Evolutionary conservation across 441 rosid genomes (phyloP), one percentile per base, ranked within the genome.

Genomic region (Bruguiera hainesii): DNA sequence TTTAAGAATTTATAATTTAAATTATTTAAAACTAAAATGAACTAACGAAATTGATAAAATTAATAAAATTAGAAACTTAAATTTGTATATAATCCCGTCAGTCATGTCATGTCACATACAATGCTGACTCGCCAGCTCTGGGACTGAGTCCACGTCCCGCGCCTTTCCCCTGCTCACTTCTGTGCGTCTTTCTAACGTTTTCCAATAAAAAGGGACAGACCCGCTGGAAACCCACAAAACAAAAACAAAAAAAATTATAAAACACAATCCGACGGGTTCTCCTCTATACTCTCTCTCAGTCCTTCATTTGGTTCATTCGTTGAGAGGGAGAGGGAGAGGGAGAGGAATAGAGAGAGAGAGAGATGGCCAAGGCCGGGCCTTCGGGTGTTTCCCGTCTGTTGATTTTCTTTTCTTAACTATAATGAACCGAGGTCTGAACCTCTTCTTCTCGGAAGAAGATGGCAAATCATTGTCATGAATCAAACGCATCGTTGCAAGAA

Each of bases 361-460:
- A 74, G 74, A 76, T 76, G 75, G 61, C 63, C 70, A 70, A 21
- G 50, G 59, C 68, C 30, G 57, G 19, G 76, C 33, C 74, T 67
- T 52, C 28, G 19, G 64, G 59, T 64, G 71, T 74, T 73, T 72
- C 70, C 55, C 58, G 52, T 21, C 39, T 50, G 21, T 60, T 73
- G 63, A 19, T 42, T 51, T 56, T 57, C 70, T 56, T 35, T 49
- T 59, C 8, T 67, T 28, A 26, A 64, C 64, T 71, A 26, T 73
- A 72, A 81, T 84, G 85, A 81, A 76, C 72, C 64, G 73, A 80
- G 75, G 68, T 80, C 82, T 75, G 49, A 37, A 48, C 68, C 46
- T 18, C 79, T 79, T 78, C 87, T 82, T 83, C 83, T 50, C 59
- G 20, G 83, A 76, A 71, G 83, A 80, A 73, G 80, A 81, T 83